These are phyloP conservation scores for Botrytis galanthina DNA, from an alignment of 2,329 filamentous ascomycete species.

Conservation along the genomic window DNA sequence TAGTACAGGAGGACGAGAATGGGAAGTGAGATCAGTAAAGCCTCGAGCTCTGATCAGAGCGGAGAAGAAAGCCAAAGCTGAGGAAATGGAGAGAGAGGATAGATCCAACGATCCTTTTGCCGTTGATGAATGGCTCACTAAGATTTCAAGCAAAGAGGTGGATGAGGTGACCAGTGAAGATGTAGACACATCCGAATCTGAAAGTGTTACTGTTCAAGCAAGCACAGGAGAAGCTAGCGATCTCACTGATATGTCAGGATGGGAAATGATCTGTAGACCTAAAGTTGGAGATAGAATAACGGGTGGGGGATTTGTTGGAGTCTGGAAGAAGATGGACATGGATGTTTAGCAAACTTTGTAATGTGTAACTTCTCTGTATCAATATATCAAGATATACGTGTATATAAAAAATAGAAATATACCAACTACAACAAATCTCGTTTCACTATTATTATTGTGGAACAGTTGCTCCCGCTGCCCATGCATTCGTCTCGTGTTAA, in stretches of 20 bases:
- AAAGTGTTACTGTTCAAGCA: background rate
- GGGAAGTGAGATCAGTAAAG: constrained; percentile 57
- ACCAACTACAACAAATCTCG: background rate
- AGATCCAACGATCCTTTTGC: background rate
- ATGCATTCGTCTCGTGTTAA: background rate
- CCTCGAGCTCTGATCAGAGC: constrained; percentile 34
- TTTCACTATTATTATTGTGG: background rate
- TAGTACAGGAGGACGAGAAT: constrained; percentile 54
- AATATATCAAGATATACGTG: background rate
- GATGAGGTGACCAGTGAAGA: background rate
- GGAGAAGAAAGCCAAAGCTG: constrained; percentile 23
- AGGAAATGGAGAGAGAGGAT: background rate
- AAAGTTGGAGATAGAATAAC: constrained; percentile 47
- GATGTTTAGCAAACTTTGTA: background rate
- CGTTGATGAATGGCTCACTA: background rate
- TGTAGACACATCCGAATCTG: background rate
- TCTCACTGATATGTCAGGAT: constrained; percentile 30
- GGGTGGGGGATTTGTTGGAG: constrained; percentile 51
- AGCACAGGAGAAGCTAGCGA: background rate
- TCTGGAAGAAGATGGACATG: constrained; percentile 39
- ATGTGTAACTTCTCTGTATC: background rate
- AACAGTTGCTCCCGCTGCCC: background rate
- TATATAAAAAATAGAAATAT: background rate
- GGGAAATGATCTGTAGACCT: constrained; percentile 51
- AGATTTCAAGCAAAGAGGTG: background rate